Evolutionary conservation across 2,329 filamentous ascomycete species (phyloP), one percentile per base, ranked within the genome.

Genomic region (Fusarium siculi): DNA sequence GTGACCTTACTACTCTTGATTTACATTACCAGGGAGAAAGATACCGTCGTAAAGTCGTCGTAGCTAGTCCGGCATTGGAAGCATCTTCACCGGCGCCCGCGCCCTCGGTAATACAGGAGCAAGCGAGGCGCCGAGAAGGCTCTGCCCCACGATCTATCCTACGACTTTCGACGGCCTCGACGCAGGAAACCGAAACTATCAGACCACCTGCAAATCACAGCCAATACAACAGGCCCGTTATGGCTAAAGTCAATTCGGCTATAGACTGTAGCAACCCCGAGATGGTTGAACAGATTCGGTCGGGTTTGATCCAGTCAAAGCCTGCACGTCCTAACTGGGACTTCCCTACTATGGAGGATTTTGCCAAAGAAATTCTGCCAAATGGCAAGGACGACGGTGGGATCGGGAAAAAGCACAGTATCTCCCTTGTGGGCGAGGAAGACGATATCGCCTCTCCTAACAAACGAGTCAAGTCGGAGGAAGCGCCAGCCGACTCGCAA

Each of bases 101-200:
- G 10, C 79, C 75, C n/a, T 82, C 82, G 2, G 63, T 83, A 37
- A 68, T 78, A 50, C 79, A 84, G 52, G 83, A 84, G 66, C 80
- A 83, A 66, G 70, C 74, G 18, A 78, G 79, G 28, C 79, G 83
- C 34, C 77, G 83, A 39, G 79, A 78, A 54, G 74, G 74, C 7
- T 66, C 46, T 9, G 68, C 72, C 19, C 78, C 80, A 10, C 80
- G 78, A 3, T 80, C 83, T 2, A 84, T 84, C 32, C 55, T 84
- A 36, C 83, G 82, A 47, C 34, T 62, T n/a, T 68, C 61, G 14
- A 39, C 53, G 50, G 37, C 58, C n/a, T 63, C 68, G 5, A 30
- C 37, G n/a, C 63, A 77, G 34, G 73, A 56, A 40, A 52, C 59
- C 11, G 52, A 52, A 10, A 49, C 57, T 37, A 40, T 28, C 19